Conservation (phyloP, 108 stramenopile genomes). For the Nitzschia putrida region DNA sequence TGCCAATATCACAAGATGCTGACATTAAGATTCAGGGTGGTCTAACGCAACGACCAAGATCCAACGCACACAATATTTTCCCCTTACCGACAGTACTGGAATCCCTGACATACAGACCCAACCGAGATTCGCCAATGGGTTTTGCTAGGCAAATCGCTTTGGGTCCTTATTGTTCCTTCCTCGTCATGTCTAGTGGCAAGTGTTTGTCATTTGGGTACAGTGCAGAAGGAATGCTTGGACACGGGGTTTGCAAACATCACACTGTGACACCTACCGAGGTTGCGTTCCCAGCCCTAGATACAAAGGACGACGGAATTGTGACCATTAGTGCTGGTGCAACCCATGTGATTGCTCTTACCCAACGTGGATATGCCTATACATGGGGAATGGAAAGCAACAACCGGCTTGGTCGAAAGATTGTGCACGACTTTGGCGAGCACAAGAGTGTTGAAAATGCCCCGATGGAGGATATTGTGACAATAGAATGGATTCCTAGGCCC, state of each 20-base stretch:
- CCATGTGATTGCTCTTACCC: conserved; percentile 59
- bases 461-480: conserved; percentile 32
- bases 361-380: conserved; percentile 45
- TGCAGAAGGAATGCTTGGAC: conserved; percentile 69
- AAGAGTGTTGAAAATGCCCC: background rate
- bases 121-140: conserved; percentile 21
- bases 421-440: conserved; percentile 26
- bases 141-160: conserved; percentile 60
- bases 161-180: conserved; percentile 70
- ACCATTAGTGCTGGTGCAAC: conserved; percentile 60
- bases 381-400: conserved; percentile 57
- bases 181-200: conserved; percentile 61
- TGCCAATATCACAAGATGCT: conserved; percentile 26
- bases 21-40: conserved; percentile 30
- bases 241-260: conserved; percentile 37
- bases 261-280: conserved; percentile 50
- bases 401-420: conserved; percentile 25
- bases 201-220: conserved; percentile 70
- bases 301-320: conserved; percentile 29
- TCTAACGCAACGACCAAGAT: conserved; percentile 16
- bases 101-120: conserved; percentile 30
- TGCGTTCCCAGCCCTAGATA: conserved; percentile 32
- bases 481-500: conserved; percentile 40
- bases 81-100: conserved; percentile 41
- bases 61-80: conserved; percentile 30